Conservation (phyloP, 305 asterid genomes). For the Fraxinus velutina region DNA sequence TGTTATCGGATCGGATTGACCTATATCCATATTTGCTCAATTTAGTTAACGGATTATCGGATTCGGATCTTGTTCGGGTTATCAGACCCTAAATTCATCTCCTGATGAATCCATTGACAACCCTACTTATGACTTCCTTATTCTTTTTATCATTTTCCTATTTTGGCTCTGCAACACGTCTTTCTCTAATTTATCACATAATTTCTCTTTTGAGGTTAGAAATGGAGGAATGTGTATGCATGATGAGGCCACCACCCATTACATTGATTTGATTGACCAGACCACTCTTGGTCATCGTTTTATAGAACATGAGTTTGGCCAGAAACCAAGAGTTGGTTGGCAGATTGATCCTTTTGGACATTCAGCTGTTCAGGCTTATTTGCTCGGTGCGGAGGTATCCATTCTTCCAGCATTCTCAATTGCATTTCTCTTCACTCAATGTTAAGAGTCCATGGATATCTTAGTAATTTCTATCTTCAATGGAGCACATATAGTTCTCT, state of each 20-base stretch:
- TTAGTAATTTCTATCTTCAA: neutral
- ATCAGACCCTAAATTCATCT: too few species aligned
- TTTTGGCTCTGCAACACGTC: neutral
- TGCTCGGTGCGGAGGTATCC: constrained; percentile 81
- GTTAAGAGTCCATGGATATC: neutral
- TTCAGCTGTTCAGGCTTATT: constrained; percentile 82
- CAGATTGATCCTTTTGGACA: constrained; percentile 93
- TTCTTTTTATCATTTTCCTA: neutral
- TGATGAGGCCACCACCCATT: constrained; percentile 89
- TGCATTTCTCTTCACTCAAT: neutral
- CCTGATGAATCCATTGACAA: too few species aligned
- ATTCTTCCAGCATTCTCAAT: neutral
- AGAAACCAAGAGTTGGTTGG: constrained; percentile 81
- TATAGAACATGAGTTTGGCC: constrained; percentile 51
- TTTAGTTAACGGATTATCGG: too few species aligned
- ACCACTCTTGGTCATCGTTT: constrained; percentile 78
- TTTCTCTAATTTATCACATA: neutral
- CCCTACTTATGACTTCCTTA: neutral
- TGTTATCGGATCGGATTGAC: too few species aligned
- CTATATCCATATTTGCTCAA: too few species aligned
- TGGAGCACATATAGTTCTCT: neutral
- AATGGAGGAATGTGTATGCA: constrained; percentile 94
- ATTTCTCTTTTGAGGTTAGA: constrained; percentile 31
- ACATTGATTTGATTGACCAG: constrained; percentile 81
- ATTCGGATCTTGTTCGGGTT: too few species aligned